phyloP scores from a whole-genome alignment of 2,329 filamentous ascomycete genomes.

The Fusarium annulatum region DNA sequence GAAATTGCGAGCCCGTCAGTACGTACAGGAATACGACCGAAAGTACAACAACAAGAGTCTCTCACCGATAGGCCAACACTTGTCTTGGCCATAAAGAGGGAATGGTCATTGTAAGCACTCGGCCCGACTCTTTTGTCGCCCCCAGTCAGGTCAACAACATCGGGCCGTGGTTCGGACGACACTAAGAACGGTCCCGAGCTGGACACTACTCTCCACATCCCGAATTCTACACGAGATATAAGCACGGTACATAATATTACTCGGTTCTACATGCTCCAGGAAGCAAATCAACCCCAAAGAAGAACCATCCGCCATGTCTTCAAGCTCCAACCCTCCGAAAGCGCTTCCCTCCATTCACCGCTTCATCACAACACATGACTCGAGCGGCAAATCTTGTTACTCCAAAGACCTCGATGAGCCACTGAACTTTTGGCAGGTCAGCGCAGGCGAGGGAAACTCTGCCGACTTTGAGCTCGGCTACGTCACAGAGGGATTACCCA shows the following conservation, averaged over 20 bases:
- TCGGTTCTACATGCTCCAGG: fast-evolving
- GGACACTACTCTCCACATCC: not conserved
- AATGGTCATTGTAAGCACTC: not conserved
- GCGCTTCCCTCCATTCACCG: not conserved
- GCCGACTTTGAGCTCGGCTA: not conserved
- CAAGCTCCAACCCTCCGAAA: not conserved
- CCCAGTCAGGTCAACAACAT: not conserved
- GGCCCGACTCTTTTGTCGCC: not conserved
- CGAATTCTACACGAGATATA: not conserved
- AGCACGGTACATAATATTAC: not conserved
- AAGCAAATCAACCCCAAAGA: not conserved
- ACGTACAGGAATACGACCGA: not conserved
- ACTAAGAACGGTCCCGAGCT: not conserved
- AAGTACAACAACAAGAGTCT: not conserved
- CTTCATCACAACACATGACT: not conserved
- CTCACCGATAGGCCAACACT: not conserved
- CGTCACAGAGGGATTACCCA: not conserved
- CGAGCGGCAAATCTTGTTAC: not conserved
- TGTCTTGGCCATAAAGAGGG: not conserved
- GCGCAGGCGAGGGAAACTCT: not conserved
- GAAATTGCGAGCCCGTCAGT: not conserved
- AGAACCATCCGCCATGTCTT: not conserved
- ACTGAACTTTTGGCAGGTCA: not conserved
- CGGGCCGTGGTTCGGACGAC: not conserved
- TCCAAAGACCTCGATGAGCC: not conserved